phyloP scores from a whole-genome alignment of 495 filamentous ascomycete species.

The Tetracladium marchalianum region DNA sequence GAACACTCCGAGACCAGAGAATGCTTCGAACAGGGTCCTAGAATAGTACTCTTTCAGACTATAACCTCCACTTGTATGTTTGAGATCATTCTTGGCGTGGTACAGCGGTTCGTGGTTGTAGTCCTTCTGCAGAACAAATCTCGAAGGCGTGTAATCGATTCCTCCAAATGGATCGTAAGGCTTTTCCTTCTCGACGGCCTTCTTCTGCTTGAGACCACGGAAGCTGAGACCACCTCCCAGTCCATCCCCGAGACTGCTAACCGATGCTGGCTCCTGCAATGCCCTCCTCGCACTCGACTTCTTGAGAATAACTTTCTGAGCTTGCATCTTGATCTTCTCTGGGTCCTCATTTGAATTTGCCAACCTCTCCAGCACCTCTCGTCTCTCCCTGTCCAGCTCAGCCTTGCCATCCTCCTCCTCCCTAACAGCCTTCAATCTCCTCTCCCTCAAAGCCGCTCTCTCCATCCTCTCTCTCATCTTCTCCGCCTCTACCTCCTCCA shows the following conservation, averaged over 20 bases:
- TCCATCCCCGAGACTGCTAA: conserved; percentile 14
- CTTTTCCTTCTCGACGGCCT: conserved; percentile 51
- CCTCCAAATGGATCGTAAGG: conserved; percentile 88
- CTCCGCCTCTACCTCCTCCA: conserved; percentile 53
- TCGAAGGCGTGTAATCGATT: conserved; percentile 51
- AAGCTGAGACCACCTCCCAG: conserved; percentile 42
- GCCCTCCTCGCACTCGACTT: conserved; percentile 44
- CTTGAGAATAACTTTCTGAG: conserved; percentile 57
- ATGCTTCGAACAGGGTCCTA: conserved; percentile 76
- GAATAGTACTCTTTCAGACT: conserved; percentile 70
- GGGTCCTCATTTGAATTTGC: conserved; percentile 32
- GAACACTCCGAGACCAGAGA: conserved; percentile 78
- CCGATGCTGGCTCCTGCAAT: conserved; percentile 24
- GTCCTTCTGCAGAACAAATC: conserved; percentile 55
- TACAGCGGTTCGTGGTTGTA: conserved; percentile 58
- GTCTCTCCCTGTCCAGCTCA: conserved; percentile 35
- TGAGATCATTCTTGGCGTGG: conserved; percentile 43
- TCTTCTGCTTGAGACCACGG: conserved; percentile 64
- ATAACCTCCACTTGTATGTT: conserved; percentile 71
- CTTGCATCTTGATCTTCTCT: conserved; percentile 42
- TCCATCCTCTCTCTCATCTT: conserved; percentile 49
- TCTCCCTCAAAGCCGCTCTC: conserved; percentile 40
- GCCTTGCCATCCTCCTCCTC: conserved; percentile 39
- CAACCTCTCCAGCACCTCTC: conserved; percentile 41
- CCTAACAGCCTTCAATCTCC: conserved; percentile 35